Evolutionary conservation across 2,329 filamentous ascomycete genomes (phyloP), one percentile per base, ranked within the genome.

Genomic region (Colletotrichum abscissum): DNA sequence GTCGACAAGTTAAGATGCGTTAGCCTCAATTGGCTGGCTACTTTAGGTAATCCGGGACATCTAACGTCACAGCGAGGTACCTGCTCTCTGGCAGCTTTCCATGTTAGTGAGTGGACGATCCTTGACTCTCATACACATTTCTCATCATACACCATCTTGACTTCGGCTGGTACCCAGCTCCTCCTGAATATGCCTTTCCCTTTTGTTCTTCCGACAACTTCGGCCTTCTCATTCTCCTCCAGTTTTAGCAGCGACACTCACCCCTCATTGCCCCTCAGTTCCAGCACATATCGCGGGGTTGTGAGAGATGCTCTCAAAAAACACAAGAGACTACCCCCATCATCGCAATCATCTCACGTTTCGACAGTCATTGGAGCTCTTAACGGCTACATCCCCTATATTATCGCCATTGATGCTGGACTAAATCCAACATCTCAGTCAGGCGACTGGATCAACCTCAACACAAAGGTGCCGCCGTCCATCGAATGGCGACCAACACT

Each of bases 401-500:
- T 98, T 0, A 86, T 97, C 57, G 92, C 94, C 12, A 86, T 98
- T 28, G 93, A 95, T 78, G 87, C 91, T 65, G 92, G 94, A 11
- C 82, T 97, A n/a, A 88, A 88, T 78, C 87, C 87, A 42, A 86
- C 85, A 67, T 81, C 85, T n/a, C 75, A 82, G 14, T 78, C 78
- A 8, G 88, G 88, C 8, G 92, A 95, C 77, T 87, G 90, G 66
- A 87, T 97, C 76, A 90, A 91, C 72, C 87, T 95, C 19, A 87
- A 92, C n/a, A 84, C 93, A 52, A 90, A 89, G 76, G 83, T 86
- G 26, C 82, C 86, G 2, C 91, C 91, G 54, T 87, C 90, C 64
- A 89, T 98, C 52, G 89, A 94, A 90, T 99, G 97, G 97, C 92
- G 95, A 49, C 91, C 94, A 5, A 96, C 93, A 0, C 85, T 98